Base-by-base conservation (phyloP, 163 green algal genomes). In the Volvox carteri region DNA sequence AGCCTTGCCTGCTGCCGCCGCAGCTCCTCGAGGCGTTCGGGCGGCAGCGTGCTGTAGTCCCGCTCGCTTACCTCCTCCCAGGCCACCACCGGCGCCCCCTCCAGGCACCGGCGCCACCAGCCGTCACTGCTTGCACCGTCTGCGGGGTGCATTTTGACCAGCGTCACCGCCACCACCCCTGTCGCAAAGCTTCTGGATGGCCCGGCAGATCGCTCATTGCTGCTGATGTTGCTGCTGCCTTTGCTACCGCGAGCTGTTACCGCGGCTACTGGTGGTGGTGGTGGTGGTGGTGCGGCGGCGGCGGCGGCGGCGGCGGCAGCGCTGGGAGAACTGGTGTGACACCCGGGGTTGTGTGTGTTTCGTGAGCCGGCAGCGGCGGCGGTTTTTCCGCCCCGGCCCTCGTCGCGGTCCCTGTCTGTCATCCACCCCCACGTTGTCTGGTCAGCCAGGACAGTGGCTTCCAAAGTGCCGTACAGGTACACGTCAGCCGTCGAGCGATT, bases 1-100 rank as follows among this genome's bases (percentile, higher is more conserved):
- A 67, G 21, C 48, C 35, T 39, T 14, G 65, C 65, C 48, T 87
- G 58, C 48, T 77, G 8, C 81, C 67, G 33, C 33, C 35, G 18
- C 12, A 42, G 33, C 33, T 56, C 67, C 62, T 65, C 0, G 67
- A 88, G 68, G 35, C 2, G 30, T 67, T 83, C 68, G 1, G 23
- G 16, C 35, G 68, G 67, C 83, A 88, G 23, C 1, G 68, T 88
- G 83, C 68, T 88, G 68, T 88, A 88, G 50, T 88, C 83, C 11
- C 50, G 48, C 68, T 81, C 83, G 9, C 12, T 30, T 25, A 81
- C 62, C 23, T 78, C 60, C 60, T 88, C 83, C 83, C 83, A 88
- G 21, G 52, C 48, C 67, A 88, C 83, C 37, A 14, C 48, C 19
- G 83, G 83, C 68, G 68, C 67, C 6, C 83, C 83, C 68, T 74